Base-by-base conservation (phyloP, 805 yeast species). In the Lipomyces yamanashiensis region DNA sequence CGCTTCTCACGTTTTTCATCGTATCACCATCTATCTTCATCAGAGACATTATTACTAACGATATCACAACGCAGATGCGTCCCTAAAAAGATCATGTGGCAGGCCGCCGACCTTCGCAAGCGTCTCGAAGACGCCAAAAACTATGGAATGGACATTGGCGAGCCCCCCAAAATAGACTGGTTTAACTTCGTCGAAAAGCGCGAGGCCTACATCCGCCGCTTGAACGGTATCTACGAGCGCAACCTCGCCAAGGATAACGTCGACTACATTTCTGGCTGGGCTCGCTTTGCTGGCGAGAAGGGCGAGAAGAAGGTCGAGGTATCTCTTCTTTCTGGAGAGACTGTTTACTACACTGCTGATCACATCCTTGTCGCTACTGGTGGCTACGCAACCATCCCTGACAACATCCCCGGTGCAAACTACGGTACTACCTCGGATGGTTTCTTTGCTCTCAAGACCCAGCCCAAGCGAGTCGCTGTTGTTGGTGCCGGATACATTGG, bases 401-500 rank as follows among this genome's bases (percentile, higher is more conserved):
- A 80, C 2, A 75, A 79, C 33, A 85, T 92, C 54, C 87, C 87
- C 60, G 98, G 98, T 56, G 85, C 87, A 55, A 95, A 92, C 73
- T 80, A 82, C 63, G 98, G 97, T 63, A 87, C 85, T 65, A 86
- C 88, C 58, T 90, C 97, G 21, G 96, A 95, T 75, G 97, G 97
- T 0, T 95, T 95, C 76, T 95, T 95, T 74, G 84, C 84, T 67
- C 80, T 95, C 69, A 87, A 84, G 64, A 73, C 78, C 54, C 98
- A 92, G 78, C 99, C 99, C 57, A 87, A 91, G 77, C 83, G 87
- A 54, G 98, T 93, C 36, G 98, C 96, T 1, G 82, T 95, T 66
- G 97, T 95, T 12, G 99, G 99, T 71, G 97, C 97, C 44, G 99
- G 99, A 50, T 95, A 95, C 79, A 95, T 95, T 75, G 98, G 97